Base-by-base conservation (phyloP, 352 stramenopile genomes). In the Phytopythium kandeliae region DNA sequence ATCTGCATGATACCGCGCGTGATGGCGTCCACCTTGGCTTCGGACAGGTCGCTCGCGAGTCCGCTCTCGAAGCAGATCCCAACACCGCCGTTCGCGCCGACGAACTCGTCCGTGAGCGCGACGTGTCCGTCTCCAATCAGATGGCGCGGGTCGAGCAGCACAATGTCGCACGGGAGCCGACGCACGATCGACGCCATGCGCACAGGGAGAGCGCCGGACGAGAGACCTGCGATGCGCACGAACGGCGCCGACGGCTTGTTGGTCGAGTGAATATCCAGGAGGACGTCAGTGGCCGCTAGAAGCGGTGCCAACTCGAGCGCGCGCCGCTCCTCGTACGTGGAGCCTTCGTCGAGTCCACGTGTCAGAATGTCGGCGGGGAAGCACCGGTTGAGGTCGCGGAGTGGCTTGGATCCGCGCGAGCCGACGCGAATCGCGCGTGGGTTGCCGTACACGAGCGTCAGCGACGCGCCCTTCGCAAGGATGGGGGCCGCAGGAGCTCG, bases 201-300 rank as follows among this genome's bases (percentile, higher is more conserved):
- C 3, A 26, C n/a, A 17, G 66, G 59, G 22, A 85, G 57, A 11
- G 48, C 57, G 25, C 41, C 45, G 7, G 48, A 54, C 9, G 61
- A 16, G 50, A 70, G 54, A 5, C 78, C 80, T 1, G 76, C 73
- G 25, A 92, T 48, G 35, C 77, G 74, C 31, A 88, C 58, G 36
- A 92, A 92, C 11, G 78, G 78, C 22, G 55, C 54, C 4, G 80
- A 89, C 25, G 76, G 73, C 40, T 86, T 86, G 62, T 92, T 92
- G 21, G 80, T 88, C 62, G 80, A 86, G 55, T 92, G 80, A 37
- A 89, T 51, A 56, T 92, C 76, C 44, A 92, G 52, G 51, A 92
- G 50, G 45, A 92, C 45, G 60, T 89, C 69, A 37, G 60, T 82
- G 10, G 57, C 15, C 4, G 63, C 70, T 8, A 88, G 62, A 36